Evolutionary conservation across 495 filamentous ascomycete species (phyloP), one percentile per base, ranked within the genome.

Genomic region (Aspergillus steynii): DNA sequence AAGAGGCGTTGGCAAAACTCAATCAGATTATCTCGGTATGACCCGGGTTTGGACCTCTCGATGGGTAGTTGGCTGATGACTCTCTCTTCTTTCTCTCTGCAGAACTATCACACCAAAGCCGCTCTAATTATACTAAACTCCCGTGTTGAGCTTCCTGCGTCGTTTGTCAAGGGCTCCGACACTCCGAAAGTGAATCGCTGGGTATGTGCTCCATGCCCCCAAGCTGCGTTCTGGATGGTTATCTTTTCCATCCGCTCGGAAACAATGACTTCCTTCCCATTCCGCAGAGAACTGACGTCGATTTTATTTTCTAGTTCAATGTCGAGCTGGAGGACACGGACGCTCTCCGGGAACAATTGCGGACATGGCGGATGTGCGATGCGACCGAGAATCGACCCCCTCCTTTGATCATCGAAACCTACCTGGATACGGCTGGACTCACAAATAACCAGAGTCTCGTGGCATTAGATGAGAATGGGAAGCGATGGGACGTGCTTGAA

Each of bases 41-140:
- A 34, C 25, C 34, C 56, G 53, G 59, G 32, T 5, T 32, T 46
- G 31, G 20, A 27, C 8, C 48, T 29, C 3, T 52, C 8, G 20
- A n/a, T 29, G 31, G 20, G 1, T n/a, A 9, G 34, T 32, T 5
- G 52, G 10, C 28, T 31, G 14, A n/a, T 42, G 26, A 53, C 61
- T 64, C 48, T 49, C 50, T 52, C 64, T 4, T 61, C 47, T 53
- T 4, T 58, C 50, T 28, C 60, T 29, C 15, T 48, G 29, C 73
- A 98, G 92, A 96, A 96, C 70, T 96, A 96, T 72, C 89, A 92
- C 73, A 87, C 83, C 55, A 99, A 98, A 79, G 88, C 91, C 42
- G 90, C 92, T 58, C 84, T 95, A 59, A 85, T 95, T 46, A 89
- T 99, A 53, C 75, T 97, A 20, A 87, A 93, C 55, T 87, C 91